These are phyloP conservation scores for Fusarium humuli DNA, from an alignment of 2,329 filamentous ascomycete species.

Conservation along the genomic window DNA sequence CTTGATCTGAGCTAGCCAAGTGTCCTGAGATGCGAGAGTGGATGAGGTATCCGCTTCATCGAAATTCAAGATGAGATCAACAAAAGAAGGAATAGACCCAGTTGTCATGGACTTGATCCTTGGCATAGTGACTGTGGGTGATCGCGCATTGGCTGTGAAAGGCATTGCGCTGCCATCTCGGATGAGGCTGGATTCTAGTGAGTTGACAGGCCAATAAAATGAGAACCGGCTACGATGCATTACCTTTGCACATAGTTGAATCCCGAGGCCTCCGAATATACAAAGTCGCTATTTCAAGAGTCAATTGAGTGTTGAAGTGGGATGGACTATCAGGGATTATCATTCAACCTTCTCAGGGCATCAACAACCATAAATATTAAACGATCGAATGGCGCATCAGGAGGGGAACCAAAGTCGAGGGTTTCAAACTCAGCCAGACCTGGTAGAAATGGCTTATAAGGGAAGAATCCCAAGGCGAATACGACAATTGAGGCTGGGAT, in stretches of 20 bases:
- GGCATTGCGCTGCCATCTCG: conserved; percentile 85
- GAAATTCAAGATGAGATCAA: conserved; percentile 96
- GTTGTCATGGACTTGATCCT: conserved; percentile 97
- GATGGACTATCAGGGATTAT: neutral
- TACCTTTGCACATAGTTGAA: conserved; percentile 92
- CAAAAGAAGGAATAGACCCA: conserved; percentile 96
- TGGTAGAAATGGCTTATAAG: conserved; percentile 93
- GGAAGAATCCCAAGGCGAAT: conserved; percentile 95
- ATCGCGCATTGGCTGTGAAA: conserved; percentile 95
- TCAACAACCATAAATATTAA: conserved; percentile 98
- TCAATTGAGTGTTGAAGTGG: conserved; percentile 38
- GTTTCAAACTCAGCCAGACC: conserved; percentile 79
- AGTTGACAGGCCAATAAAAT: conserved; percentile 11
- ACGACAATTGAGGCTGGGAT: conserved; percentile 78
- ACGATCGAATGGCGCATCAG: conserved; percentile 82
- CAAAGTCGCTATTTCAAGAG: conserved; percentile 78
- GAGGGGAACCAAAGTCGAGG: conserved; percentile 65
- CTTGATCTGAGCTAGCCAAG: conserved; percentile 94
- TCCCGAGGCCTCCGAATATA: conserved; percentile 82
- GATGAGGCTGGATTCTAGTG: conserved; percentile 73
- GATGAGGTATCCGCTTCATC: conserved; percentile 94
- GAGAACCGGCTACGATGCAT: conserved; percentile 23
- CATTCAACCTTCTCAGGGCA: conserved; percentile 81
- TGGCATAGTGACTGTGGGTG: conserved; percentile 98
- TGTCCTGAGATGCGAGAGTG: conserved; percentile 88